phyloP scores from a whole-genome alignment of 495 filamentous ascomycete genomes.

The Xylaria curta region DNA sequence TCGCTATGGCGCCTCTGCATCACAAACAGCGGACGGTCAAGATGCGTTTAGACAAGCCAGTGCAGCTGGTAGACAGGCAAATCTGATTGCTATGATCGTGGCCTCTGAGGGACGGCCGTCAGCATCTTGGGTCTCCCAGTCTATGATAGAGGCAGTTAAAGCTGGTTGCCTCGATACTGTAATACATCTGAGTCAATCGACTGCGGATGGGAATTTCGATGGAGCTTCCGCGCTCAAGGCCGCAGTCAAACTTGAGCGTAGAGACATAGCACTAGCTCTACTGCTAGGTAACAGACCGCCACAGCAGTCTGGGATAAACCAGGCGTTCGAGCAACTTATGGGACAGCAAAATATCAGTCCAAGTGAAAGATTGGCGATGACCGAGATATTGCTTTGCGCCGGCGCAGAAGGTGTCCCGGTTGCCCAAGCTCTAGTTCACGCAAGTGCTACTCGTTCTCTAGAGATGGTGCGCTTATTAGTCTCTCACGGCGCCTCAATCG shows the following conservation, averaged over 20 bases:
- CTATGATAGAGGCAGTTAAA: conserved; percentile 52
- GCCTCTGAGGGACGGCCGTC: conserved; percentile 50
- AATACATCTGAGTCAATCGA: conserved; percentile 49
- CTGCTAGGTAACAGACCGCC: conserved; percentile 50
- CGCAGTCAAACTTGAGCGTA: conserved; percentile 47
- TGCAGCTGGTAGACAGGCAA: conserved; percentile 44
- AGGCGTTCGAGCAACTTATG: conserved; percentile 49
- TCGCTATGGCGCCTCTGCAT: conserved; percentile 46
- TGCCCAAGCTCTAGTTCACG: conserved; percentile 46
- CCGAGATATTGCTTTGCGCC: conserved; percentile 54
- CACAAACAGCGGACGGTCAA: conserved; percentile 47
- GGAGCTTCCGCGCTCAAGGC: conserved; percentile 52
- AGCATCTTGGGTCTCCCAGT: conserved; percentile 43
- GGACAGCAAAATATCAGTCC: conserved; percentile 47
- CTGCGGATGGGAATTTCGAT: conserved; percentile 51
- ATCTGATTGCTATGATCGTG: conserved; percentile 51
- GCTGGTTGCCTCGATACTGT: conserved; percentile 53
- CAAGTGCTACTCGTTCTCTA: conserved; percentile 46
- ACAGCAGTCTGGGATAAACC: conserved; percentile 44
- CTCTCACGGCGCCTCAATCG: conserved; percentile 52
- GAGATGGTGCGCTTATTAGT: conserved; percentile 55
- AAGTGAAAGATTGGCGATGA: conserved; percentile 49
- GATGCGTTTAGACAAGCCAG: conserved; percentile 54
- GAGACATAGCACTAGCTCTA: conserved; percentile 53
- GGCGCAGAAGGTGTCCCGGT: conserved; percentile 50